These are phyloP conservation scores for Erodium maritimum DNA, from an alignment of 345 rosid species.

Conservation along the genomic window DNA sequence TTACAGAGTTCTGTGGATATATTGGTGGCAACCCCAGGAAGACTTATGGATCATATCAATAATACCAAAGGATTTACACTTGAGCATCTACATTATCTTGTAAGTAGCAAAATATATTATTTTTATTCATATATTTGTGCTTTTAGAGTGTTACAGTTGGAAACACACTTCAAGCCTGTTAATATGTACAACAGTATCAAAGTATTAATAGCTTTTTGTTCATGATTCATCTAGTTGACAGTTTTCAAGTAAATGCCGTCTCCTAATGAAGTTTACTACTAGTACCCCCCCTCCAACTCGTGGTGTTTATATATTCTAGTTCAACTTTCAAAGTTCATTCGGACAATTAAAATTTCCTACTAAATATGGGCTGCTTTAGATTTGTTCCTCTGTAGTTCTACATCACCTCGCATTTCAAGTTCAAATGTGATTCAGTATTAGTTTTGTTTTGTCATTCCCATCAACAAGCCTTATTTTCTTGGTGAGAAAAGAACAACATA, in stretches of 20 bases:
- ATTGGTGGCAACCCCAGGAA: slow-evolving; percentile 94
- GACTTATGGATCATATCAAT: slow-evolving; percentile 94
- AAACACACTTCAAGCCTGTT: neutral
- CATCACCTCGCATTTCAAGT: no score
- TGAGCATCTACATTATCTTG: slow-evolving; percentile 90
- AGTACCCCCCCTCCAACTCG: no score
- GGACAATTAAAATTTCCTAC: no score
- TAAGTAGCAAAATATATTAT: slow-evolving; percentile 22
- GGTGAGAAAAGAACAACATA: neutral
- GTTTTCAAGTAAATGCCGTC: neutral
- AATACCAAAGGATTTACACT: slow-evolving; percentile 80
- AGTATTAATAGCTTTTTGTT: neutral
- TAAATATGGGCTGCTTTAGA: no score
- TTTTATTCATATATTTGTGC: slow-evolving; percentile 5
- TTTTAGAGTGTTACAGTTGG: neutral
- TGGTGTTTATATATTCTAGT: no score
- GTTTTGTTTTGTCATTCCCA: neutral
- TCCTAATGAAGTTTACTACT: no score
- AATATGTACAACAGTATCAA: neutral
- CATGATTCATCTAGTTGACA: slow-evolving; percentile 1
- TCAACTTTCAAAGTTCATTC: no score
- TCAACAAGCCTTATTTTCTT: neutral
- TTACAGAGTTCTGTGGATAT: slow-evolving; percentile 75
- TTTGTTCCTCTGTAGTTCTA: no score
- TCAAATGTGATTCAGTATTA: no score